Evolutionary conservation across 495 filamentous ascomycete species (phyloP).

Genomic region (Margaritispora aquatica): DNA sequence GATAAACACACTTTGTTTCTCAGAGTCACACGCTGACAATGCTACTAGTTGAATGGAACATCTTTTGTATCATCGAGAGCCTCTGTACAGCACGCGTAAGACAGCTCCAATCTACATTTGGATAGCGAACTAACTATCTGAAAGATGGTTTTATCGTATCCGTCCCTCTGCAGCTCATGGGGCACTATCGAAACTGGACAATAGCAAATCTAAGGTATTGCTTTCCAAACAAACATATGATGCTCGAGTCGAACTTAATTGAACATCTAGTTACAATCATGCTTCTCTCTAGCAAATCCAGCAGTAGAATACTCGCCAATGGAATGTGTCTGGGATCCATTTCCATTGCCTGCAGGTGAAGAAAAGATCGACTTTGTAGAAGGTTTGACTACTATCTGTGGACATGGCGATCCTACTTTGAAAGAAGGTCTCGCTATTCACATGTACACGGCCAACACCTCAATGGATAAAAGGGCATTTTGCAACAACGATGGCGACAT

Average conservation of each 20-base stretch:
- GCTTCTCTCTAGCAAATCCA: slow-evolving; percentile 4
- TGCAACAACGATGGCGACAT: slow-evolving; percentile 68
- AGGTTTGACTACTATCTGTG: slow-evolving; percentile 36
- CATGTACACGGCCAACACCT: slow-evolving; percentile 56
- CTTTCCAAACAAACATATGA: too few species aligned
- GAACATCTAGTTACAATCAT: not conserved
- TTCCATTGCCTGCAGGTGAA: not conserved
- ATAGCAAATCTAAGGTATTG: not conserved
- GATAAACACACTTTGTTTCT: not conserved
- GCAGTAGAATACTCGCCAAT: slow-evolving; percentile 1
- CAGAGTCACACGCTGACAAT: not conserved
- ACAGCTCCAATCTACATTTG: not conserved
- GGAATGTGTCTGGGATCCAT: slow-evolving; percentile 4
- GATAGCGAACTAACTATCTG: not conserved
- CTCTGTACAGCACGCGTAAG: slow-evolving; percentile 5
- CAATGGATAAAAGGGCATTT: slow-evolving; percentile 62
- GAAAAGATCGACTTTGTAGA: slow-evolving; percentile 6
- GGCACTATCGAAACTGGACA: not conserved
- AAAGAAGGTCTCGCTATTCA: slow-evolving; percentile 61
- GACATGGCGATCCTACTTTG: slow-evolving; percentile 59
- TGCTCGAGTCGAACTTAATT: too few species aligned
- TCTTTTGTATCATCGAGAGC: slow-evolving; percentile 2
- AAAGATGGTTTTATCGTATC: slow-evolving; percentile 8
- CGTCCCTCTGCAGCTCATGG: slow-evolving; percentile 2
- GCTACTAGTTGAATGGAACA: not conserved